Base-by-base conservation (phyloP, 768 basidiomycete genomes). In the Phlegmacium glaucopus region DNA sequence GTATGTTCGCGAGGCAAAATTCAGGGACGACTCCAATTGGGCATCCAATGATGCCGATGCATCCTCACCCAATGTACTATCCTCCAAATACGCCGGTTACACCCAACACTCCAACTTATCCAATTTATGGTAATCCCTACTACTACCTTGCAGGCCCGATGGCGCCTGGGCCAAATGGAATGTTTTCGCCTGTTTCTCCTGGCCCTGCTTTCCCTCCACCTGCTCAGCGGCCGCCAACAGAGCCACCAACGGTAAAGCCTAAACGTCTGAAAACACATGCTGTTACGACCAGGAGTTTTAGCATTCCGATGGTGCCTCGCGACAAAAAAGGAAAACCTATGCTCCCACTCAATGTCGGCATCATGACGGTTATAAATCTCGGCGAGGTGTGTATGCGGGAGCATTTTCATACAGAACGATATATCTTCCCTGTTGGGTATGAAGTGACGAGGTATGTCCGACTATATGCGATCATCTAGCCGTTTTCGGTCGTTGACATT, bases 381-480 rank as follows among this genome's bases (percentile, higher is more conserved):
- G 90, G 90, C 2, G 78, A 81, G 43, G 81, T 91, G 6, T 89
- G 86, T 59, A 80, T 83, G 82, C 75, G 86, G 26, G 87, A 90
- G 53, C 86, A 90, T 61, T 92, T 90, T 59, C 87, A 90, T 61
- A 90, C 90, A 0, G 89, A 92, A 61, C 72, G 90, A 44, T 92
- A 92, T 60, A 92, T 93, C 53, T 93, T 90, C 57, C 90, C 90
- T 9, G 85, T 91, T 34, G 88, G 88, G 12, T 92, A 90, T 61
- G 87, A 89, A 59, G 86, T 90, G 5, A 85, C 82, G 4, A 77
- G 89, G 88, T 86, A 35, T 41, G 77, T 61, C 13, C 9, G 37
- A 50, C 18, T 11, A 34, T 15, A 13, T n/a, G 30, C 48, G 25
- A 15, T 28, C 34, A 35, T n/a, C 2, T 34, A 34, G 9, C 28